phyloP scores from a whole-genome alignment of 768 basidiomycete species.

The Leccinum uliginosum region DNA sequence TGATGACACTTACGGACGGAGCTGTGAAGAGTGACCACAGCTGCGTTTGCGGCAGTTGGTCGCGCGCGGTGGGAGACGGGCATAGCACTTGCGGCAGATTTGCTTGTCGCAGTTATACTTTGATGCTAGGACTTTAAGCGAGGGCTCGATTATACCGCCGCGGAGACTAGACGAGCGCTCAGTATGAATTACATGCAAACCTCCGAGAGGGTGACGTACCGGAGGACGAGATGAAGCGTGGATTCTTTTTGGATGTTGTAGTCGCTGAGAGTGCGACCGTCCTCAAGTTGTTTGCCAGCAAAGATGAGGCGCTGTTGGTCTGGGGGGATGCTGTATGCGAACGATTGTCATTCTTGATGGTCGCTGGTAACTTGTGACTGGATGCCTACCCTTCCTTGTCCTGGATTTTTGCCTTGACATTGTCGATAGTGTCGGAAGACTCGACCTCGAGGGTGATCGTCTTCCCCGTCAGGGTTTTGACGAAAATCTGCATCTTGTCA shows the following conservation, averaged over 20 bases:
- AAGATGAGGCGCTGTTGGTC: constrained; percentile 36
- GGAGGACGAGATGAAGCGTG: constrained; percentile 95
- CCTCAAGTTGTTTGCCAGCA: constrained; percentile 98
- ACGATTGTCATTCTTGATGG: neutral
- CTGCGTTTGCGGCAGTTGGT: constrained; percentile 98
- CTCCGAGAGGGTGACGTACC: constrained; percentile 45
- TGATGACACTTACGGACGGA: constrained; percentile 70
- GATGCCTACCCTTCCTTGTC: constrained; percentile 65
- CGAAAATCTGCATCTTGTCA: constrained; percentile 64
- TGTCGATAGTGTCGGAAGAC: constrained; percentile 28
- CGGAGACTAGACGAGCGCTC: constrained; percentile 11
- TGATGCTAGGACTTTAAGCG: constrained; percentile 92
- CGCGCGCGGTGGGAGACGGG: constrained; percentile 97
- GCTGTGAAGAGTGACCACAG: constrained; percentile 87
- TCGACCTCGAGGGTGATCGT: constrained; percentile 30
- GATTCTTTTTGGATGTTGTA: constrained; percentile 99
- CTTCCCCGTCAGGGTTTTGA: constrained; percentile 75
- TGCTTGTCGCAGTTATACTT: constrained; percentile 99
- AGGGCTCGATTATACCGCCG: constrained; percentile 97
- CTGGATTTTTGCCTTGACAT: constrained; percentile 34
- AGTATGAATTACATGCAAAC: neutral
- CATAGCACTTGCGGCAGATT: constrained; percentile 99
- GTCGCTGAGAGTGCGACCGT: constrained; percentile 92
- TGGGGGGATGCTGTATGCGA: constrained; percentile 32
- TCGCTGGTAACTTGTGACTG: neutral